Conservation (phyloP, 75 land plant species). For the Pinus albicaulis region DNA sequence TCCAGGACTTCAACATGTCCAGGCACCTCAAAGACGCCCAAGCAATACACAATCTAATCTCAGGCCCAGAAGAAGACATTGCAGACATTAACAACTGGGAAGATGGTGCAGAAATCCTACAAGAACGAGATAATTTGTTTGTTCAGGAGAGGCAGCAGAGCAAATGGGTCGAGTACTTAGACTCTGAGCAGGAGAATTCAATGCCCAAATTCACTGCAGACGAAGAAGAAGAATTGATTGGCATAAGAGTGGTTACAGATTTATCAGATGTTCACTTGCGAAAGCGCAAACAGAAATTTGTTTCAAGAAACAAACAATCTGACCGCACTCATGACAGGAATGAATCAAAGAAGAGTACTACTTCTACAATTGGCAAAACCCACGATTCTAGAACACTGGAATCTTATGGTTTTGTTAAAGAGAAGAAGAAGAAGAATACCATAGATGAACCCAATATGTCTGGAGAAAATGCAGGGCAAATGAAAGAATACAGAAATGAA, state of each 20-base stretch:
- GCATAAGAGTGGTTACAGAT: neutral
- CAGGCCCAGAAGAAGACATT: neutral
- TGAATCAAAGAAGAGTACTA: neutral
- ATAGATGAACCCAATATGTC: neutral
- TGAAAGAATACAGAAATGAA: neutral
- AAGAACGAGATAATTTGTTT: neutral
- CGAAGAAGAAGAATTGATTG: neutral
- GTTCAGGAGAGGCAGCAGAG: slow-evolving; percentile 9
- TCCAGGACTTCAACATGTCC: slow-evolving; percentile 68
- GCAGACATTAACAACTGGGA: neutral
- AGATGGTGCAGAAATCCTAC: neutral
- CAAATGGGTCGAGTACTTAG: slow-evolving; percentile 49
- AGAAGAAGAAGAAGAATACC: neutral
- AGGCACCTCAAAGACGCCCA: slow-evolving; percentile 6
- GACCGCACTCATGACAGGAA: neutral
- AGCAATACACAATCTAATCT: neutral
- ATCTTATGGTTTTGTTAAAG: neutral
- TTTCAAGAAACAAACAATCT: neutral
- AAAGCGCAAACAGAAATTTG: neutral
- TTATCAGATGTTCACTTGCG: neutral
- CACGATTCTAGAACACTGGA: neutral
- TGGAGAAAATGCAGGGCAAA: slow-evolving; percentile 11
- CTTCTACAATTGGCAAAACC: neutral
- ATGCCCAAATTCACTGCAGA: neutral
- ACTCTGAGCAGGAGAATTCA: neutral